Evolutionary conservation across 2,329 filamentous ascomycete species (phyloP), one percentile per base, ranked within the genome.

Genomic region (Pseudofabraea citricarpa): DNA sequence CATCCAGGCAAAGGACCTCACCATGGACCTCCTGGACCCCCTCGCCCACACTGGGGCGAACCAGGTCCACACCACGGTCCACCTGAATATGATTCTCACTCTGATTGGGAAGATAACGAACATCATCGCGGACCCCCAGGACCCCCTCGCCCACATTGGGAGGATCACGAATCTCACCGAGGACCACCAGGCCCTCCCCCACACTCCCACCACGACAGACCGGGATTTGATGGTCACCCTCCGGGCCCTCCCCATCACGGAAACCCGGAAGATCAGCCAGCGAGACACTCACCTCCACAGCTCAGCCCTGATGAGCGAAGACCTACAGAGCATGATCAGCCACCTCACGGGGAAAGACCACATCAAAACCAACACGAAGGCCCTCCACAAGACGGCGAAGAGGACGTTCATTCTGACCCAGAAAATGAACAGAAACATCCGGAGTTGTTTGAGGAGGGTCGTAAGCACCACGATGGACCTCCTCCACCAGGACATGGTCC

Each of bases 271-370:
- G 38, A 29, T 4, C 20, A 15, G 5, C 40, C 36, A 5, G 46
- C 40, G 7, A 39, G 27, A n/a, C 35, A 24, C n/a, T 37, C 29
- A 20, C 41, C 43, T 31, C 36, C 40, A 6, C 40, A 21, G 35
- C 20, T 18, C 29, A 36, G 5, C 45, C 36, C 19, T 20, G 22
- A 21, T 22, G 19, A 8, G 27, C 27, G 20, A 21, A 29, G 29
- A 2, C 43, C 40, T 35, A 46, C 44, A 31, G 45, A 49, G 40
- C 47, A 41, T 21, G 29, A 47, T 21, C 23, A 18, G 16, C 24
- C 29, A 16, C 45, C 45, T n/a, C 36, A 38, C 13, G 19, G 26
- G 16, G 39, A 40, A 15, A 13, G 7, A 19, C 33, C 37, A 33
- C n/a, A n/a, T n/a, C n/a, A n/a, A n/a, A n/a, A n/a, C n/a, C 15